Conservation (phyloP, 1,284 basidiomycete genomes). For the Paramarasmius palmivorus region DNA sequence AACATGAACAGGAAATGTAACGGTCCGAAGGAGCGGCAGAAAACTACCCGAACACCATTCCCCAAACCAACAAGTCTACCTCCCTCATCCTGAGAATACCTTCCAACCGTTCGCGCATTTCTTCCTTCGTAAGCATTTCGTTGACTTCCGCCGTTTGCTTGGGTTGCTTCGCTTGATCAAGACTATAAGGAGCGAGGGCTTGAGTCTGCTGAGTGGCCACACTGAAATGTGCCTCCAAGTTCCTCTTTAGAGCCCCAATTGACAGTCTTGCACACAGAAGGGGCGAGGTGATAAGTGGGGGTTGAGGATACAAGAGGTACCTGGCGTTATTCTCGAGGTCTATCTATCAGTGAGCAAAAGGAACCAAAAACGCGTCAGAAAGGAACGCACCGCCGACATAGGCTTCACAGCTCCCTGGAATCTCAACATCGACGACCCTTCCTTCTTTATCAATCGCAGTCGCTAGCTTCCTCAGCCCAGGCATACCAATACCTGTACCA, state of each 20-base stretch:
- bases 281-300: slow-evolving; percentile 52
- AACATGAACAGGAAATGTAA: background rate
- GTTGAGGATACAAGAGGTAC: slow-evolving; percentile 46
- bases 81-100: slow-evolving; percentile 41
- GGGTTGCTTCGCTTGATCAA: slow-evolving; percentile 17
- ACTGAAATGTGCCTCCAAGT: slow-evolving; percentile 49
- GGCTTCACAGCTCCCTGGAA: slow-evolving; percentile 50
- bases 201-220: slow-evolving; percentile 13
- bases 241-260: slow-evolving; percentile 47
- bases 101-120: slow-evolving; percentile 39
- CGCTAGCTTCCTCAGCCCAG: slow-evolving; percentile 54
- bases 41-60: slow-evolving; percentile 36
- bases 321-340: slow-evolving; percentile 40
- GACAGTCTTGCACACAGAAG: slow-evolving; percentile 41
- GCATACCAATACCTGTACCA: slow-evolving; percentile 55
- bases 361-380: too few species aligned
- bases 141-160: slow-evolving; percentile 34
- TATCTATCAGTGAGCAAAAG: too few species aligned
- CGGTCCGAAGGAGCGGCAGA: background rate
- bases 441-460: slow-evolving; percentile 33
- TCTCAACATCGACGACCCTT: slow-evolving; percentile 47
- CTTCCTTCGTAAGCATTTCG: slow-evolving; percentile 36
- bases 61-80: slow-evolving; percentile 50
- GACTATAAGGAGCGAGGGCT: background rate
- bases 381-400: slow-evolving; percentile 50